A percentile compares a stretch with the other conserved stretches of the same genome.
phyloP scores from a whole-genome alignment of 2,329 filamentous ascomycete genomes.

The Aureobasidium vineae region DNA sequence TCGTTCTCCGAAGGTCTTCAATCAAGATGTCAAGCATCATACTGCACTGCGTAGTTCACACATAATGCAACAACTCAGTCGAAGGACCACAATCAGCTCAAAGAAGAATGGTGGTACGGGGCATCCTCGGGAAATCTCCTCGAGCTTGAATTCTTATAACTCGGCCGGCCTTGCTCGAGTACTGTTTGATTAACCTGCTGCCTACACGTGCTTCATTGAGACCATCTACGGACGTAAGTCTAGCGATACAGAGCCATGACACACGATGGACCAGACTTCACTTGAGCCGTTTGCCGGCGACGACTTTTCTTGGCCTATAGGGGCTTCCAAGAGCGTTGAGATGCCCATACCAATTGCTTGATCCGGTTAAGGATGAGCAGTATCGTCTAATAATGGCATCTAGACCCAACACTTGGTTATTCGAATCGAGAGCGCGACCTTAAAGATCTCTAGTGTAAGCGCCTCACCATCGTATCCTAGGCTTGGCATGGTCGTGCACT shows the following conservation, averaged over 20 bases:
- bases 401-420: neutral
- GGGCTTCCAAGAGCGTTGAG: neutral
- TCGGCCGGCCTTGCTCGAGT: neutral
- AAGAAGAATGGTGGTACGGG: neutral
- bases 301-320: neutral
- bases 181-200: neutral
- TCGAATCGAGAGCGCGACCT: neutral
- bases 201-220: neutral
- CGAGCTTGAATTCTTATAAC: neutral
- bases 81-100: neutral
- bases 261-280: neutral
- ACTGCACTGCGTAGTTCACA: neutral
- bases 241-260: neutral
- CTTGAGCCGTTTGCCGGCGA: neutral
- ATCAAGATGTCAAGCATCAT: no score
- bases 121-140: neutral
- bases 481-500: neutral
- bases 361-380: neutral
- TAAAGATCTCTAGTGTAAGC: neutral
- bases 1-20: no score
- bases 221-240: neutral
- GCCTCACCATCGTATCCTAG: neutral
- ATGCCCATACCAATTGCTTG: neutral
- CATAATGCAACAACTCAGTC: neutral
- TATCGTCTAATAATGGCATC: neutral